These are phyloP conservation scores for Rhodotorula sphaerocarpa DNA, from an alignment of 768 basidiomycete species.

Conservation along the genomic window DNA sequence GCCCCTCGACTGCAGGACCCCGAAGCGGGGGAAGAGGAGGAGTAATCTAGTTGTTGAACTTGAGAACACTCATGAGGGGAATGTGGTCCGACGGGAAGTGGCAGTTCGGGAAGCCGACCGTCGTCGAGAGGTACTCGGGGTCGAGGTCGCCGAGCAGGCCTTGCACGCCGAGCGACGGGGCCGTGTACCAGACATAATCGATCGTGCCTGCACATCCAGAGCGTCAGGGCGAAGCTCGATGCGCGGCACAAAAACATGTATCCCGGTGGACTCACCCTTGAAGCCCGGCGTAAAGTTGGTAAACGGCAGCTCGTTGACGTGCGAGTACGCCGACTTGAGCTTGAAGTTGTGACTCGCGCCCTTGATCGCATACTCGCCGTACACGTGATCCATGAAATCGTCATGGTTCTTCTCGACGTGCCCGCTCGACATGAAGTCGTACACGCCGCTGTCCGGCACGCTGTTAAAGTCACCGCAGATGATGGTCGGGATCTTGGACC, in stretches of 20 bases:
- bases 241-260: too few species aligned
- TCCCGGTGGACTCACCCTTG: constrained; percentile 38
- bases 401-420: constrained; percentile 57
- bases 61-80: constrained; percentile 35
- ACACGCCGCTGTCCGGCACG: constrained; percentile 72
- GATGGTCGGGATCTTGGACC: constrained; percentile 78
- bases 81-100: constrained; percentile 70
- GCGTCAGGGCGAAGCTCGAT: too few species aligned
- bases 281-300: constrained; percentile 88
- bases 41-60: constrained; percentile 17
- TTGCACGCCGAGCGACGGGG: constrained; percentile 62
- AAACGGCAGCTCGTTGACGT: constrained; percentile 56
- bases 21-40: too few species aligned
- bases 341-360: constrained; percentile 71
- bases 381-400: constrained; percentile 84
- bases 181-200: constrained; percentile 90
- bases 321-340: constrained; percentile 75
- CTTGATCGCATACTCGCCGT: constrained; percentile 85
- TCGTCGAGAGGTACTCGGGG: constrained; percentile 69
- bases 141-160: constrained; percentile 85
- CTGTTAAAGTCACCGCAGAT: constrained; percentile 97
- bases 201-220: constrained; percentile 58
- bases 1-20: too few species aligned
- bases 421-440: constrained; percentile 77
- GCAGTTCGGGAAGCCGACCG: constrained; percentile 91